Conservation (phyloP, 495 filamentous ascomycete species). For the Tuber magnatum region DNA sequence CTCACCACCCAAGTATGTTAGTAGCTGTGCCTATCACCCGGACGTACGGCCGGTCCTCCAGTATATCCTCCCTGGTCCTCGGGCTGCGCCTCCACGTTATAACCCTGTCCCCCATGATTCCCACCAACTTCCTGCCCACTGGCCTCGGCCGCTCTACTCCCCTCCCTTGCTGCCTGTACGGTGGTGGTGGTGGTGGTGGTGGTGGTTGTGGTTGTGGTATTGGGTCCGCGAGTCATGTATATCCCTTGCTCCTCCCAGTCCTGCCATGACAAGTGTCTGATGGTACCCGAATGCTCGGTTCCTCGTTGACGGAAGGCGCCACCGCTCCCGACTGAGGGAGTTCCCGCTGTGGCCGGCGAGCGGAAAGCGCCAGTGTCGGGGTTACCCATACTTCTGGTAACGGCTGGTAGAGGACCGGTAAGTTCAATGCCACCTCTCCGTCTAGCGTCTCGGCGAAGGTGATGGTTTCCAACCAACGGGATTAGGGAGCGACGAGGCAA, state of each 20-base stretch:
- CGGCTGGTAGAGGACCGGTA: neutral
- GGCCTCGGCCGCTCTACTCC: neutral
- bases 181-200: too few species aligned
- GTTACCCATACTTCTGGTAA: neutral
- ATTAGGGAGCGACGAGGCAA: neutral
- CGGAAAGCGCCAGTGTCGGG: neutral
- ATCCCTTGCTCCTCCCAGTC: neutral
- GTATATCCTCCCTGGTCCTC: too few species aligned
- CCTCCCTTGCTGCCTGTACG: too few species aligned
- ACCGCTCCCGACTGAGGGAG: neutral
- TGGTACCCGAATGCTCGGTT: neutral
- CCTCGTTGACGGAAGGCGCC: neutral
- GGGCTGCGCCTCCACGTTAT: neutral
- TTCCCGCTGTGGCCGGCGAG: neutral
- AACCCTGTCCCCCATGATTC: neutral
- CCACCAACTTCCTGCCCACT: neutral
- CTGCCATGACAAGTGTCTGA: neutral
- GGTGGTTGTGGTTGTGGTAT: too few species aligned
- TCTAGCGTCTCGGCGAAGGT: neutral
- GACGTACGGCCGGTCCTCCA: neutral
- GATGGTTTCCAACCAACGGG: neutral
- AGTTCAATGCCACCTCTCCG: neutral
- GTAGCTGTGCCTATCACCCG: neutral
- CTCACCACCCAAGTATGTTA: neutral
- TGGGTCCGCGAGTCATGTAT: neutral